Evolutionary conservation across 1,284 basidiomycete genomes (phyloP).

Genomic region (Tylopilus sp.): DNA sequence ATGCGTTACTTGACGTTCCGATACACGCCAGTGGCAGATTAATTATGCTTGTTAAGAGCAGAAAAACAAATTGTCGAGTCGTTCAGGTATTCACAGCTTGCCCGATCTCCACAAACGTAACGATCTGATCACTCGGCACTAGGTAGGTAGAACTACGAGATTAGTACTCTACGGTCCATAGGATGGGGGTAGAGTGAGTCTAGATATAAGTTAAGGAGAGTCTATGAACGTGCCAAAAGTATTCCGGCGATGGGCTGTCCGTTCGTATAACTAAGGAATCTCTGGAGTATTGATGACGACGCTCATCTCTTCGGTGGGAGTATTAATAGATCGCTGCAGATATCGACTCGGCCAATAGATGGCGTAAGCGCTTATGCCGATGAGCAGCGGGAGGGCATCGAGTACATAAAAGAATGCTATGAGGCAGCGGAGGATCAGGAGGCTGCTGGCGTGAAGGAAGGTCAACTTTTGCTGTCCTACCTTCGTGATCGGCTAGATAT

Average conservation of each 20-base stretch:
- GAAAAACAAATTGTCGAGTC: neutral
- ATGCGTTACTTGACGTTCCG: neutral
- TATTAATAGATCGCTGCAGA: slow-evolving; percentile 8
- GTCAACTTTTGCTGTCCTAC: slow-evolving; percentile 1
- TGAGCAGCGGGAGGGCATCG: slow-evolving; percentile 38
- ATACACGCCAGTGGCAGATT: neutral
- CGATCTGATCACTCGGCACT: too few species aligned
- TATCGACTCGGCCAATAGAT: slow-evolving; percentile 35
- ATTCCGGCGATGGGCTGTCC: too few species aligned
- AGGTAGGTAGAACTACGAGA: neutral
- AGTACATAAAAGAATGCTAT: slow-evolving; percentile 40
- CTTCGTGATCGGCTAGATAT: slow-evolving; percentile 38
- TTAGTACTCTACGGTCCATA: neutral
- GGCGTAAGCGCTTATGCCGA: slow-evolving; percentile 37
- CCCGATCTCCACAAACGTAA: too few species aligned
- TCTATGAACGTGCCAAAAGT: neutral
- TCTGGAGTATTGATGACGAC: neutral
- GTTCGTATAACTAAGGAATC: neutral
- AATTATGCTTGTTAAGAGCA: too few species aligned
- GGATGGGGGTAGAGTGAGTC: too few species aligned
- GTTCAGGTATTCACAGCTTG: too few species aligned
- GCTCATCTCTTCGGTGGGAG: neutral
- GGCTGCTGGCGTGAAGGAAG: too few species aligned
- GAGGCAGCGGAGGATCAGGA: too few species aligned
- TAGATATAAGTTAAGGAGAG: neutral